Base-by-base conservation (phyloP, 2,329 filamentous ascomycete species). In the Rutstroemia sp. region DNA sequence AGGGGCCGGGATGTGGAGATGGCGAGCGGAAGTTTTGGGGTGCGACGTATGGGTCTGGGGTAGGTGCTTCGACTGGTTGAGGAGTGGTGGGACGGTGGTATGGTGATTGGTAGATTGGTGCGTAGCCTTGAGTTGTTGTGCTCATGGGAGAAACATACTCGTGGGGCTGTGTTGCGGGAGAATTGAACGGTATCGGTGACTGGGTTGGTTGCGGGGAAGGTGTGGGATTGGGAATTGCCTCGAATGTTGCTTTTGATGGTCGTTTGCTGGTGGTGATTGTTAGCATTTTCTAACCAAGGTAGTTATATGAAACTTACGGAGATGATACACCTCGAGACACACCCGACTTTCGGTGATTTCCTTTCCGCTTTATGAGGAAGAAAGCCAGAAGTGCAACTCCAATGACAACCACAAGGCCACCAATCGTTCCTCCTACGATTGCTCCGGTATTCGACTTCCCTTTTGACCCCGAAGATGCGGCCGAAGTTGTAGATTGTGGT, bases 391-490 rank as follows among this genome's bases (percentile, higher is more conserved):
- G 19, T 9, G 36, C 45, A 9, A 23, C 45, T 25, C 52, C 52
- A 34, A 44, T 50, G 5, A 55, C 30, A 36, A 42, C 25, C 27
- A 36, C 19, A 9, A 50, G 25, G 19, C 30, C 36, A 21, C 54
- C 54, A 30, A 56, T 25, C 9, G 30, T 47, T 27, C 48, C 54
- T 19, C 47, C 54, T n/a, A 47, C 19, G 17, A 56, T 52, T 7
- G 42, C 54, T 0, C 48, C 48, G 4, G 30, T 52, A 39, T 52
- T 47, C 42, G 54, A 30, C 10, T 42, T 47, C 30, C 40, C 40
- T 7, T 36, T 46, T 1, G 48, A 30, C 40, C 12, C 36, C 14
- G 36, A 14, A 38, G 48, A 30, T 52, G 42, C 16, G 10, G 48
- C 21, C n/a, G 8, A 34, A 40, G 8, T 23, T 56, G 54, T 38